These are phyloP conservation scores for Bigelowiella natans DNA, from an alignment of 78 protist genomes.

Conservation along the genomic window DNA sequence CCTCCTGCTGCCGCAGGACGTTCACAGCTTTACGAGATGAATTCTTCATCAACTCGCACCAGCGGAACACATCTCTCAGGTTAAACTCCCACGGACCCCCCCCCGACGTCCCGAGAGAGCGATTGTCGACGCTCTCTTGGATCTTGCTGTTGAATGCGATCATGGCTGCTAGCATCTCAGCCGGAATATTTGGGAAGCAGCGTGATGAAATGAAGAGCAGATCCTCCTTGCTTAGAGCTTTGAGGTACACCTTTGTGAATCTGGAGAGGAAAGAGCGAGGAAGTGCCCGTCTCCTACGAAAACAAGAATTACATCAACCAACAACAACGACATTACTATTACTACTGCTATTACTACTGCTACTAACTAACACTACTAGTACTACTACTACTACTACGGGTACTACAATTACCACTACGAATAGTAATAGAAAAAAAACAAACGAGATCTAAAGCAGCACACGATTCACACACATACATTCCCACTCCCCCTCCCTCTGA, in stretches of 20 bases:
- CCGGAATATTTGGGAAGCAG: no score
- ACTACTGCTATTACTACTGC: no score
- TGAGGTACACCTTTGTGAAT: conserved; percentile 80
- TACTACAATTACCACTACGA: no score
- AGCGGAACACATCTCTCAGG: conserved; percentile 89
- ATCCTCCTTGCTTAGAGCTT: conserved; percentile 53
- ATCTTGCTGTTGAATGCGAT: background rate
- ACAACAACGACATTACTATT: no score
- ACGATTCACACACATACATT: no score
- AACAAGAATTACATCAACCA: no score
- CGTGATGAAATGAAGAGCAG: conserved; percentile 41
- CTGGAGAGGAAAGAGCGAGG: conserved; percentile 97
- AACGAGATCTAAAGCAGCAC: no score
- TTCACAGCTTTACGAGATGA: background rate
- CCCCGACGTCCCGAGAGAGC: background rate
- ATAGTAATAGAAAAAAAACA: no score
- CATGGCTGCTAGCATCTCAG: background rate
- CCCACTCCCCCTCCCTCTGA: no score
- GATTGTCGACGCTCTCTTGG: background rate
- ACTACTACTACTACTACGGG: no score
- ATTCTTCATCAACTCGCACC: conserved; percentile 67
- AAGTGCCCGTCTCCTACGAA: conserved; percentile 74
- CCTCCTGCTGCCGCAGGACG: background rate
- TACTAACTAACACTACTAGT: no score
- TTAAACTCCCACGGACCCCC: conserved; percentile 99